These are phyloP conservation scores for Dorcoceras hygrometricum DNA, from an alignment of 257 asterid species.

Conservation along the genomic window DNA sequence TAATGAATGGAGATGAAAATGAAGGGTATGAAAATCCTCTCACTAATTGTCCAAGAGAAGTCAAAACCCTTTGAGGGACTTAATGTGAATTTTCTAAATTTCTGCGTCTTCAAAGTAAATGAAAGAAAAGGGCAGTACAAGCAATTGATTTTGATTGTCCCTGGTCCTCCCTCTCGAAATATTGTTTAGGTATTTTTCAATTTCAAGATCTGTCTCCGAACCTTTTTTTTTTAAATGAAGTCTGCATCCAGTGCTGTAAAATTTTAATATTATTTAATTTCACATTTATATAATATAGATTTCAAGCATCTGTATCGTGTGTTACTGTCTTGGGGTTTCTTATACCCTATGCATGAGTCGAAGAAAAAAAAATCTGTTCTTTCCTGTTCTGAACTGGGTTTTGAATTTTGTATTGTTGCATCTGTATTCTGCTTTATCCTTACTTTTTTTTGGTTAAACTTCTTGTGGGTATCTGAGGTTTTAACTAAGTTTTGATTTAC, in stretches of 20 bases:
- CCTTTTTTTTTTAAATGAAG: not conserved
- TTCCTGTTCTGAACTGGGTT: conserved; percentile 12
- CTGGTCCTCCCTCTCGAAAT: not conserved
- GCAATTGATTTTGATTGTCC: not conserved
- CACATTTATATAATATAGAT: not conserved
- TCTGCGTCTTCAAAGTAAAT: not conserved
- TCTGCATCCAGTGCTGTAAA: not conserved
- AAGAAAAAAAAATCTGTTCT: not conserved
- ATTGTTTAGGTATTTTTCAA: not conserved
- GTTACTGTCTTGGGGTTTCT: not conserved
- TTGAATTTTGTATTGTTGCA: conserved; percentile 21
- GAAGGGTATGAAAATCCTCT: too few species aligned
- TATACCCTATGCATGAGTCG: not conserved
- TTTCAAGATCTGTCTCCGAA: not conserved
- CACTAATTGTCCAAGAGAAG: too few species aligned
- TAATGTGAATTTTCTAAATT: not conserved
- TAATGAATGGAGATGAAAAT: too few species aligned
- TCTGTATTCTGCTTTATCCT: conserved; percentile 1
- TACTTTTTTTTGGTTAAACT: not conserved
- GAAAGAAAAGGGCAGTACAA: not conserved
- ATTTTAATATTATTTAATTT: too few species aligned
- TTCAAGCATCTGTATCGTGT: not conserved
- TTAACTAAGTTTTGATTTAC: conserved; percentile 27
- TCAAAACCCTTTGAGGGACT: not conserved
- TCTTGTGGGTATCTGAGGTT: conserved; percentile 17